These are phyloP conservation scores for Epithemia pelagica DNA, from an alignment of 108 stramenopile genomes.

Conservation along the genomic window DNA sequence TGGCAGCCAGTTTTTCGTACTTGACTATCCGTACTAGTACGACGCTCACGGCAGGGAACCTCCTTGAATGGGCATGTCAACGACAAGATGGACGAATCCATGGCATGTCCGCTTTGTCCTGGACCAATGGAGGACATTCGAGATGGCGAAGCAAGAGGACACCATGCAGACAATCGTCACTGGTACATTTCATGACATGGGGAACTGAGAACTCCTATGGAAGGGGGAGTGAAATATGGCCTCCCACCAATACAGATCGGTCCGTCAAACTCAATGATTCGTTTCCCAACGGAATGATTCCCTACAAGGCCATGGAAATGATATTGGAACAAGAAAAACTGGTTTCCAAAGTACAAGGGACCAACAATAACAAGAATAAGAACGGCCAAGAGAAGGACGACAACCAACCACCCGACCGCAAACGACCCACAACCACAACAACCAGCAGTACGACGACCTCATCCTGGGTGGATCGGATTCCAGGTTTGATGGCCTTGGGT, in stretches of 20 bases:
- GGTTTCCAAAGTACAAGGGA: background rate
- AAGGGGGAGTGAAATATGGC: constrained; percentile 73
- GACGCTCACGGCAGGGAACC: too few relatives aligned
- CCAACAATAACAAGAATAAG: background rate
- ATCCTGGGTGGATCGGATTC: constrained; percentile 28
- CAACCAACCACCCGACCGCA: background rate
- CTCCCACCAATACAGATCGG: constrained; percentile 47
- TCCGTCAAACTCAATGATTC: constrained; percentile 40
- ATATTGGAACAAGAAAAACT: background rate
- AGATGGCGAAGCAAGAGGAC: too few relatives aligned
- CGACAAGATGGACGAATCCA: too few relatives aligned
- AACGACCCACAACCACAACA: constrained; percentile 1
- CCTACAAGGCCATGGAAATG: constrained; percentile 14
- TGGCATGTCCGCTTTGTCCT: too few relatives aligned
- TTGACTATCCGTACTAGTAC: too few relatives aligned
- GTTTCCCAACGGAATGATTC: constrained; percentile 59
- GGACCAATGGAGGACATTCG: too few relatives aligned
- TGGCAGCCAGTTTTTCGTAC: too few relatives aligned
- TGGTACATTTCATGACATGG: too few relatives aligned
- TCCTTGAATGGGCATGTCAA: too few relatives aligned
- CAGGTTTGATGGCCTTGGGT: constrained; percentile 22
- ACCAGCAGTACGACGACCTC: constrained; percentile 3
- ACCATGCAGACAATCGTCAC: too few relatives aligned
- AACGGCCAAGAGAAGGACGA: background rate
- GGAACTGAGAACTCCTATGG: constrained; percentile 48